Base-by-base conservation (phyloP, 2,329 filamentous ascomycete genomes). In the Tolypocladium sp. region DNA sequence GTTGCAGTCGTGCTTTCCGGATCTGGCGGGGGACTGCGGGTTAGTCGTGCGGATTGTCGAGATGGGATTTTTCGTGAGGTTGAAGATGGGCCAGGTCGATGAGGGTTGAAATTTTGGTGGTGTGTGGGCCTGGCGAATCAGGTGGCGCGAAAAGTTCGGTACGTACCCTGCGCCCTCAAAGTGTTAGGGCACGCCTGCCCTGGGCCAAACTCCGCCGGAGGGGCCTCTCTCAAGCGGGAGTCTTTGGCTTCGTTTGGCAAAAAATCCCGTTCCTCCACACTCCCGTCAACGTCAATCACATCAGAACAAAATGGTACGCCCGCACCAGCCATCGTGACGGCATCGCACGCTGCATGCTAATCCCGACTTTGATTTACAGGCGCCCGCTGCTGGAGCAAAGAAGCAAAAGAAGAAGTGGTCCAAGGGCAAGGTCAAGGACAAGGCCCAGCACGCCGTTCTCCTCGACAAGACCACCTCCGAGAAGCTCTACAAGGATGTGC, bases 401-500 rank as follows among this genome's bases (percentile, higher is more conserved):
- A 78, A 79, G 74, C 76, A 78, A 73, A 79, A 79, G 76, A 78
- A 79, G 75, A 78, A 79, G 76, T 78, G 76, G 76, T 77, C 76
- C 63, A 77, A 77, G 73, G 72, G 74, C 69, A 83, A 79, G 92
- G 94, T 99, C 85, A 99, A 99, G 94, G 94, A 99, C 88, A 99
- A 99, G 92, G 93, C 94, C 82, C 90, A 97, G 80, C 94, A 99
- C 87, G 91, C 90, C 80, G 94, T 99, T 81, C 85, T 97, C 76
- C 91, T 99, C 82, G 94, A 99, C 86, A 99, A 99, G 88, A 77
- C 84, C 81, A 96, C 89, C 76, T 90, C 89, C 70, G 94, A 99
- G 82, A 96, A 95, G 86, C 92, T 99, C 79, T 90, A 96, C 86
- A 99, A 99, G 86, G 94, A 99, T 87, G 95, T 99, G 73, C 94